Evolutionary conservation across 345 rosid species (phyloP).

Genomic region (Lepidium aucheri): DNA sequence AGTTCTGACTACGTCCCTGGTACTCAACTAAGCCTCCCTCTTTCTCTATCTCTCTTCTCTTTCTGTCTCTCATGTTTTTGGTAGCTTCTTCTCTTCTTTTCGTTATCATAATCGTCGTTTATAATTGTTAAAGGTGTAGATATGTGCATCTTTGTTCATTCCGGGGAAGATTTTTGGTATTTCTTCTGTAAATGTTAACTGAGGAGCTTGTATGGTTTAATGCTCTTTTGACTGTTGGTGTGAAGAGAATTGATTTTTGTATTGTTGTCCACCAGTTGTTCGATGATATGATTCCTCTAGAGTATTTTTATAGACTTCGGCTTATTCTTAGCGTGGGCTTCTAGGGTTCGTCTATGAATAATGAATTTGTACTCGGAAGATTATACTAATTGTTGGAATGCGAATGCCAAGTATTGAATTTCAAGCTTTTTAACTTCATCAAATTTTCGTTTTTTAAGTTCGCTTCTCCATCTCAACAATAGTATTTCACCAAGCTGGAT

Average conservation of each 20-base stretch:
- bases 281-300: constrained; percentile 15
- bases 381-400: not conserved
- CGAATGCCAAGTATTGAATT: not conserved
- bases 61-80: not conserved
- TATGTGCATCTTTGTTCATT: not conserved
- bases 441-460: not conserved
- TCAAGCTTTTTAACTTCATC: not conserved
- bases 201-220: not conserved
- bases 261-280: constrained; percentile 18
- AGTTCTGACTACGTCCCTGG: constrained; percentile 11
- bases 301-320: not conserved
- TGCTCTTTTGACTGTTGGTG: not conserved
- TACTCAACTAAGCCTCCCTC: not conserved
- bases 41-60: not conserved
- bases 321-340: not conserved
- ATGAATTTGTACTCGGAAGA: not conserved
- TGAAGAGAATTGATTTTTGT: not conserved
- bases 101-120: too few species aligned
- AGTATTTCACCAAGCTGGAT: not conserved
- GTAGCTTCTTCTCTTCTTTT: too few species aligned
- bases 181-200: not conserved
- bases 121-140: not conserved
- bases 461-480: not conserved
- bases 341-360: not conserved
- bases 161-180: not conserved